phyloP scores from a whole-genome alignment of 495 filamentous ascomycete species.

The Trichoderma virens region DNA sequence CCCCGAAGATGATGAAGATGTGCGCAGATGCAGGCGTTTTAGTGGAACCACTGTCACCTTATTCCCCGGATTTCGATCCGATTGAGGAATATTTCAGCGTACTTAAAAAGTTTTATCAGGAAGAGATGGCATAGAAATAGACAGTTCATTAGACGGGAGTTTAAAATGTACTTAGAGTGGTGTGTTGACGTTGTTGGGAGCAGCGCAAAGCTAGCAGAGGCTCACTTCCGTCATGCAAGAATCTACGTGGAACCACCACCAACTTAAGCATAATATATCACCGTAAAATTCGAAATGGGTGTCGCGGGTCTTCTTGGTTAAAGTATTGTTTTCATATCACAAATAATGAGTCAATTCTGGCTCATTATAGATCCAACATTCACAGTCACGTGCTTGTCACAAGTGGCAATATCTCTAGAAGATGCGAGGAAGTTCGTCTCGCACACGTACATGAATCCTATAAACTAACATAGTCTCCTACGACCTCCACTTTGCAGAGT shows the following conservation, averaged over 20 bases:
- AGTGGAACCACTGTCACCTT: constrained; percentile 29
- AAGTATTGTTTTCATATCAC: no score
- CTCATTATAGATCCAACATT: no score
- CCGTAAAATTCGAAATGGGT: no score
- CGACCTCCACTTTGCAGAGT: no score
- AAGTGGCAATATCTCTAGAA: no score
- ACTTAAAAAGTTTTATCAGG: constrained; percentile 15
- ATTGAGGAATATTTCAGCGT: constrained; percentile 27
- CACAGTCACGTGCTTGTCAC: no score
- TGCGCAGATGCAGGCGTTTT: constrained; percentile 31
- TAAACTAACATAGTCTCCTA: no score
- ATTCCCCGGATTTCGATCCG: constrained; percentile 28
- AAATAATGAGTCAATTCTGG: no score
- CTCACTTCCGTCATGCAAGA: constrained; percentile 2
- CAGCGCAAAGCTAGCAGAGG: not conserved
- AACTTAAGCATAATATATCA: no score
- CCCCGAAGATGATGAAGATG: constrained; percentile 26
- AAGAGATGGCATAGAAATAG: constrained; percentile 15
- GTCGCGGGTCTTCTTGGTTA: no score
- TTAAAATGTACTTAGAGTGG: constrained; percentile 18
- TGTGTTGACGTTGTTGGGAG: constrained; percentile 16
- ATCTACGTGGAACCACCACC: not conserved
- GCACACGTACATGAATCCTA: no score
- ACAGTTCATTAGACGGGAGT: constrained; percentile 14
- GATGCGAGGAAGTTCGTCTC: no score